A percentile compares a stretch with the other conserved stretches of the same genome.
Evolutionary conservation across 2,329 filamentous ascomycete species (phyloP).

Genomic region (Fusarium longipes): DNA sequence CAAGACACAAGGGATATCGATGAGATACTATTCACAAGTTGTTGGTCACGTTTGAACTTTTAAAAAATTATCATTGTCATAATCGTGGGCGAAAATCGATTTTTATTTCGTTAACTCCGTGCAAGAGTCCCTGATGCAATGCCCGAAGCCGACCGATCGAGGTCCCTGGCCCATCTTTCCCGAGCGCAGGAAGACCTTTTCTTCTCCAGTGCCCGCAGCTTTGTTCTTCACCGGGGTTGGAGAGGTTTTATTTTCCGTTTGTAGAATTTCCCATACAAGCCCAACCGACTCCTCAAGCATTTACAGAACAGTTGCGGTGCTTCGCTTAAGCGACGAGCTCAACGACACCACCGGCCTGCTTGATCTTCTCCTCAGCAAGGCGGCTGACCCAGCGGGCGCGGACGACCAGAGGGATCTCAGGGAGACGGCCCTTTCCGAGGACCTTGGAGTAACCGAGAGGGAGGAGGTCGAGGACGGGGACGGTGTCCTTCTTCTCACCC

Average conservation of each 20-base stretch:
- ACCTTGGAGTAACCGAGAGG: slow-evolving; percentile 98
- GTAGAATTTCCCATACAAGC: slow-evolving; percentile 46
- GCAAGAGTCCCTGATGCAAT: slow-evolving; percentile 57
- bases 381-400: slow-evolving; percentile 95
- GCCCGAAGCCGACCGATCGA: slow-evolving; percentile 55
- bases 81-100: slow-evolving; percentile 53
- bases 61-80: slow-evolving; percentile 18
- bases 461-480: slow-evolving; percentile 97
- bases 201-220: slow-evolving; percentile 26
- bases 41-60: slow-evolving; percentile 1
- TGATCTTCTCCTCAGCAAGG: slow-evolving; percentile 99
- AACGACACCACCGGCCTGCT: slow-evolving; percentile 93
- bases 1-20: not conserved
- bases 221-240: slow-evolving; percentile 38
- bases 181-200: slow-evolving; percentile 38
- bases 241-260: slow-evolving; percentile 43
- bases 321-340: slow-evolving; percentile 85
- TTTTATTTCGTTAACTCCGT: slow-evolving; percentile 56
- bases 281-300: slow-evolving; percentile 47
- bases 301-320: slow-evolving; percentile 25
- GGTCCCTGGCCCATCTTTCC: slow-evolving; percentile 43
- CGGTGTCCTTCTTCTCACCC: slow-evolving; percentile 85
- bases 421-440: slow-evolving; percentile 96
- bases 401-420: slow-evolving; percentile 92
- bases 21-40: not conserved